phyloP scores from a whole-genome alignment of 306 rosid genomes.

The Malus orientalis region DNA sequence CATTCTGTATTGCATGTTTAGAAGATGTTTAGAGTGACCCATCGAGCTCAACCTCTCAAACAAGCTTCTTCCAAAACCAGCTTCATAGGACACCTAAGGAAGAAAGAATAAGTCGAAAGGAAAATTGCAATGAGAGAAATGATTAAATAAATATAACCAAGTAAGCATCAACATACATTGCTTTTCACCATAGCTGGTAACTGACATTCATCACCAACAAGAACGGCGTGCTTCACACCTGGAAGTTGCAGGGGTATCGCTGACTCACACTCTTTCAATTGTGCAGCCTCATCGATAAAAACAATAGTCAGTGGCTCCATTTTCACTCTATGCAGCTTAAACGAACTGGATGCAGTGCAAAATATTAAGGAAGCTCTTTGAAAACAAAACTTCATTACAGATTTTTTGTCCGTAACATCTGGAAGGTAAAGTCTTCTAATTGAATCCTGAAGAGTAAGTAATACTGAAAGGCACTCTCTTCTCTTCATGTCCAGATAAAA shows the following conservation, averaged over 20 bases:
- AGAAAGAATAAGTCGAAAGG: background rate
- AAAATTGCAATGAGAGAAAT: background rate
- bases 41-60: constrained; percentile 49
- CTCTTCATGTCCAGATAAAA: constrained; percentile 19
- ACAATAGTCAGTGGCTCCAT: constrained; percentile 34
- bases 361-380: constrained; percentile 44
- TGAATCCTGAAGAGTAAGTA: constrained; percentile 26
- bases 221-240: constrained; percentile 38
- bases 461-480: constrained; percentile 29
- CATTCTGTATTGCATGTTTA: constrained; percentile 69
- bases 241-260: constrained; percentile 53
- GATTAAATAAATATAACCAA: too few species aligned
- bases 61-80: constrained; percentile 67
- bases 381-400: constrained; percentile 37
- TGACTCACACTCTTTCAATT: constrained; percentile 67
- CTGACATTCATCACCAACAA: constrained; percentile 68
- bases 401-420: background rate
- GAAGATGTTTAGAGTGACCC: constrained; percentile 49
- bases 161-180: constrained; percentile 26
- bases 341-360: constrained; percentile 59
- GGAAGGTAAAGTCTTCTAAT: constrained; percentile 32
- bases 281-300: constrained; percentile 75
- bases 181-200: constrained; percentile 56
- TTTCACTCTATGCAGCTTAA: constrained; percentile 24
- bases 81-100: constrained; percentile 39